These are phyloP conservation scores for Lasiosphaeria ovina DNA, from an alignment of 495 filamentous ascomycete genomes.

Conservation along the genomic window DNA sequence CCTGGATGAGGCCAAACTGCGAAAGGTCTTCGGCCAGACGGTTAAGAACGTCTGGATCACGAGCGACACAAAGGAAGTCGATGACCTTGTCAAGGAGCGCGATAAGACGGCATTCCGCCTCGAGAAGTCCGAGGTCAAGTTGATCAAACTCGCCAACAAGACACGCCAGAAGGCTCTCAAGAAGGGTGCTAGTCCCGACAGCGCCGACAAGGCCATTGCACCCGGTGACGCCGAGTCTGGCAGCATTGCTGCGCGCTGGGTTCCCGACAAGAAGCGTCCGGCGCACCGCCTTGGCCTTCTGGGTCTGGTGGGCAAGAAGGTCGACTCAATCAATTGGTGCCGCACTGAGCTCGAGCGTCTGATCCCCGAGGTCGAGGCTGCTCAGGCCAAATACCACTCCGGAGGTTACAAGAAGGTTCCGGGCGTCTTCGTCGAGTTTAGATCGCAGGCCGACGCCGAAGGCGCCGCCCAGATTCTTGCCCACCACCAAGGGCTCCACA, in stretches of 20 bases:
- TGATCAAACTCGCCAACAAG: slow-evolving; percentile 80
- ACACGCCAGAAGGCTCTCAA: slow-evolving; percentile 71
- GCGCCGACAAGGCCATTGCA: slow-evolving; percentile 48
- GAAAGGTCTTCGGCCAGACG: slow-evolving; percentile 72
- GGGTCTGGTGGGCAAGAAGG: slow-evolving; percentile 81
- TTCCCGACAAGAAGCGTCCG: slow-evolving; percentile 77
- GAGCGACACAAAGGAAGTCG: slow-evolving; percentile 74
- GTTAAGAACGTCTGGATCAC: slow-evolving; percentile 87
- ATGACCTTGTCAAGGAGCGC: slow-evolving; percentile 80
- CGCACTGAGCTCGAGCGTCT: slow-evolving; percentile 77
- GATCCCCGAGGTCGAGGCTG: slow-evolving; percentile 72
- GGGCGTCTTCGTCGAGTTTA: slow-evolving; percentile 89
- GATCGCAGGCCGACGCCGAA: slow-evolving; percentile 77
- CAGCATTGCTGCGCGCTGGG: slow-evolving; percentile 74
- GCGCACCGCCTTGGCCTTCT: slow-evolving; percentile 77
- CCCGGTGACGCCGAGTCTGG: slow-evolving; percentile 63
- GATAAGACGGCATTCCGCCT: slow-evolving; percentile 81
- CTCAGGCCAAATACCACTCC: slow-evolving; percentile 69
- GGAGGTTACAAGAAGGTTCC: slow-evolving; percentile 67
- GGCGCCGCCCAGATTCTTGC: slow-evolving; percentile 80
- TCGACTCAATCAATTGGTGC: slow-evolving; percentile 93
- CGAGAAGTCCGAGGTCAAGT: slow-evolving; percentile 83
- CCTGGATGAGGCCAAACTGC: slow-evolving; percentile 68
- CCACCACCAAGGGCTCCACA: slow-evolving; percentile 86
- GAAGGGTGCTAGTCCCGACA: slow-evolving; percentile 55